Percentiles rank a stretch among this genome's conserved stretches.
These are phyloP conservation scores for Zygosaccharomyces rouxii DNA, from an alignment of 805 yeast genomes.

Conservation along the genomic window DNA sequence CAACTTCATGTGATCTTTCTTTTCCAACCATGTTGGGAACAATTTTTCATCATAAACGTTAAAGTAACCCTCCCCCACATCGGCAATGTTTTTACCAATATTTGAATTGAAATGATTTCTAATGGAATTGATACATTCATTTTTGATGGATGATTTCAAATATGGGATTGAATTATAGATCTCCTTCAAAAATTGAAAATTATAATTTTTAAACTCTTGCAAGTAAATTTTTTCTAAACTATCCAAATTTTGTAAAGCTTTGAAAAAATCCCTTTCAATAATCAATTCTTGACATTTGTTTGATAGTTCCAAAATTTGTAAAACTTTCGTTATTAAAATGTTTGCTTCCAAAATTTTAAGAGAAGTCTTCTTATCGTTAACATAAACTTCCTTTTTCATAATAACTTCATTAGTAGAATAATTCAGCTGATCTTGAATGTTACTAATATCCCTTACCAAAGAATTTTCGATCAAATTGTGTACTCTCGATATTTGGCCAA, in stretches of 20 bases:
- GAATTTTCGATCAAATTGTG: constrained; percentile 54
- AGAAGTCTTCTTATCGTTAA: constrained; percentile 59
- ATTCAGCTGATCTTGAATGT: constrained; percentile 54
- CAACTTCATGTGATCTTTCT: constrained; percentile 52
- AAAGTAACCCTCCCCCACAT: constrained; percentile 38
- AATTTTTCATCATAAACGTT: constrained; percentile 55
- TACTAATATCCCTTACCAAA: constrained; percentile 45
- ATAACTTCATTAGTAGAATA: constrained; percentile 64
- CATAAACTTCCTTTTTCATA: constrained; percentile 52
- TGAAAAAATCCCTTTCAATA: constrained; percentile 68
- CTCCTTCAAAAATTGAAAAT: constrained; percentile 57
- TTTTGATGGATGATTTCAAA: constrained; percentile 65
- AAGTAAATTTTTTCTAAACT: constrained; percentile 65
- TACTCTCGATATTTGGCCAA: constrained; percentile 59
- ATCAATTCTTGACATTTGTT: constrained; percentile 81
- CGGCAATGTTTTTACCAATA: constrained; percentile 54
- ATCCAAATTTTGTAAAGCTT: constrained; percentile 79
- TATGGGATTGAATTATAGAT: constrained; percentile 75
- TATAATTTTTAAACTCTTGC: constrained; percentile 66
- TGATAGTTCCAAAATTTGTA: constrained; percentile 79
- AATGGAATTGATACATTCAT: constrained; percentile 64
- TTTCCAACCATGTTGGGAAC: constrained; percentile 50
- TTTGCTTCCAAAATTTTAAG: constrained; percentile 68
- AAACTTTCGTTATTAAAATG: constrained; percentile 61
- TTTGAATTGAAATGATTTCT: constrained; percentile 60